Conservation (phyloP, 805 yeast species). For the Starmerella ratchasimensis region DNA sequence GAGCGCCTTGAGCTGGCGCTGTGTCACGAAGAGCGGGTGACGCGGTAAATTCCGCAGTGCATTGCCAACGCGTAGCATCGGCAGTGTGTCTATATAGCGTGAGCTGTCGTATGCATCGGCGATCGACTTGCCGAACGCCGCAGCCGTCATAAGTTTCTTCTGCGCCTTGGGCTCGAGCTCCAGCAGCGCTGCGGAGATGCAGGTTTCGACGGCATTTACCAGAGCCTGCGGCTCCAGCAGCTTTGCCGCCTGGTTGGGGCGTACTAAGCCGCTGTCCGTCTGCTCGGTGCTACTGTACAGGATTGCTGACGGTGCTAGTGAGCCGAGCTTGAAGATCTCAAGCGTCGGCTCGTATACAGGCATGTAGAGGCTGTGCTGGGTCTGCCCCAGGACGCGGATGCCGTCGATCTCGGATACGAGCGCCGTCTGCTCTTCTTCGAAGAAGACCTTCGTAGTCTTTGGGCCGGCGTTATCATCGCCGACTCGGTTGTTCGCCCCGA, state of each 20-base stretch:
- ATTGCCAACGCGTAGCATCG: conserved; percentile 53
- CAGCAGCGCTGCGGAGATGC: conserved; percentile 59
- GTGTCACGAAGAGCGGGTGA: conserved; percentile 41
- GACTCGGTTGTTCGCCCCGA: neutral
- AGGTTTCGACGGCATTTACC: conserved; percentile 48
- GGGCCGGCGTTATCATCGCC: neutral
- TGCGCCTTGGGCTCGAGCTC: conserved; percentile 75
- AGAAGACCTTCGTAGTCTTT: conserved; percentile 23
- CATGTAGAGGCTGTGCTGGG: conserved; percentile 45
- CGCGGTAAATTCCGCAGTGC: conserved; percentile 36
- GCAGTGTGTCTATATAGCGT: conserved; percentile 48
- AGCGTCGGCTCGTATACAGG: conserved; percentile 46
- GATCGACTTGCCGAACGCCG: conserved; percentile 67
- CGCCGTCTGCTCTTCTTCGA: conserved; percentile 26
- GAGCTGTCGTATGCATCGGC: conserved; percentile 41
- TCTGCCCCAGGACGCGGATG: conserved; percentile 45
- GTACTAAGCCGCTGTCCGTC: conserved; percentile 54
- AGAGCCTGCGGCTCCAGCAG: conserved; percentile 38
- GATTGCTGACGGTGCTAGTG: conserved; percentile 69
- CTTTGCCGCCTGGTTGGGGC: conserved; percentile 64
- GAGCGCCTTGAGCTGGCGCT: conserved; percentile 35
- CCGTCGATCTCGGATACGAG: conserved; percentile 53
- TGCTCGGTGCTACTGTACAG: conserved; percentile 64
- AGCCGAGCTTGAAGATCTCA: conserved; percentile 67
- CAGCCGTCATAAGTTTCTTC: conserved; percentile 64